A percentile compares a stretch with the other conserved stretches of the same genome.
phyloP scores from a whole-genome alignment of 116 monocot species.

The Trichopus zeylanicus region DNA sequence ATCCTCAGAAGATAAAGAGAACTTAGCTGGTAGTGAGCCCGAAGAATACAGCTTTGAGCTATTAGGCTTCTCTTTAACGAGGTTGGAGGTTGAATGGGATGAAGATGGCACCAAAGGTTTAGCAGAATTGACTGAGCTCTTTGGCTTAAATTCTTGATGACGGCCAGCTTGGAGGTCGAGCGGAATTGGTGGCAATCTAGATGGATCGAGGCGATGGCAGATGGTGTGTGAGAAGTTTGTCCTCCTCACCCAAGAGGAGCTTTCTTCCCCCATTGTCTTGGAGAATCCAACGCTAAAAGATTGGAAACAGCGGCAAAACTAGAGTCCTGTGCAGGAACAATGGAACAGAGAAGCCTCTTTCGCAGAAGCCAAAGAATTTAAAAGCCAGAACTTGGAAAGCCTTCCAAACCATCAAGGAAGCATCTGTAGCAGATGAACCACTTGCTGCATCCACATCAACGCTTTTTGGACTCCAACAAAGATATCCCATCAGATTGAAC shows the following conservation, averaged over 20 bases:
- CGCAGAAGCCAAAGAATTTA: too few species aligned
- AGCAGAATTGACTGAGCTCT: neutral
- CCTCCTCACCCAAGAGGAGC: slow-evolving; percentile 20
- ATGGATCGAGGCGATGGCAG: slow-evolving; percentile 42
- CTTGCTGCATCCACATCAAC: too few species aligned
- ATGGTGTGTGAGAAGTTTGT: slow-evolving; percentile 29
- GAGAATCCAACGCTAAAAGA: neutral
- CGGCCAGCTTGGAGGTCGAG: neutral
- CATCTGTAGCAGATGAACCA: too few species aligned
- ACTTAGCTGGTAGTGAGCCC: neutral
- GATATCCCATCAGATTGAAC: too few species aligned
- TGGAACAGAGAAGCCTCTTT: neutral
- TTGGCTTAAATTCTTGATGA: neutral
- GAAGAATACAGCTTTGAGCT: neutral
- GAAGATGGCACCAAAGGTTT: neutral
- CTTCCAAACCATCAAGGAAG: neutral
- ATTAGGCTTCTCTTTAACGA: slow-evolving; percentile 3
- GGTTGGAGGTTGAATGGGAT: slow-evolving; percentile 4
- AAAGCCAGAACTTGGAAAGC: neutral
- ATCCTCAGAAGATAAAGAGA: neutral
- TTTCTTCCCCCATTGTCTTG: slow-evolving; percentile 12
- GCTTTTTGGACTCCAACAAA: too few species aligned
- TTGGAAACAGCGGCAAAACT: too few species aligned
- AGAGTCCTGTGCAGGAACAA: neutral
- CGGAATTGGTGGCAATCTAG: slow-evolving; percentile 20